Conservation (phyloP, 1,284 basidiomycete species). For the Trichosporon sp. region DNA sequence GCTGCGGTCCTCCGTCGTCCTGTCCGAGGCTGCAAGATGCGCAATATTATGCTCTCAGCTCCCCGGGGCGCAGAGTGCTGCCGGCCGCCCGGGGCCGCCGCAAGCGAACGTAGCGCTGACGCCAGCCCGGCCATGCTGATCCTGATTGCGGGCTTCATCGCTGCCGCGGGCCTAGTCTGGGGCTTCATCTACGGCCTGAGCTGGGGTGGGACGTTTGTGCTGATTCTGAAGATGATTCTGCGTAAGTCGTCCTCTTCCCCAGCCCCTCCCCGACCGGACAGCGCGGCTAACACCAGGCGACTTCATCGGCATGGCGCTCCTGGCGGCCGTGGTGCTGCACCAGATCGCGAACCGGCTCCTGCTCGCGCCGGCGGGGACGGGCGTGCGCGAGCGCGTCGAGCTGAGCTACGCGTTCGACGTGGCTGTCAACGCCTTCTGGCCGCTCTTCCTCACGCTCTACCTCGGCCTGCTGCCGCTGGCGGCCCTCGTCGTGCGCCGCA, state of each 20-base stretch:
- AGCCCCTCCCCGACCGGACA: no score
- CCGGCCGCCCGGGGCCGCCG: no score
- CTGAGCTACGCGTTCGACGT: conserved; percentile 94
- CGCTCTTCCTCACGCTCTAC: conserved; percentile 80
- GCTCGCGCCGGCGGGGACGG: conserved; percentile 61
- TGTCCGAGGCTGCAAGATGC: not conserved
- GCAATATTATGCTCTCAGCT: not conserved
- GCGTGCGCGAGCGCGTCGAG: conserved; percentile 68
- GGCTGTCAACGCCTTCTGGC: conserved; percentile 92
- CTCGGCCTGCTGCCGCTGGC: conserved; percentile 77
- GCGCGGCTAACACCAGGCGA: conserved; percentile 53
- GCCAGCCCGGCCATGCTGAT: conserved; percentile 74
- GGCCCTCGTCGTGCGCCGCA: conserved; percentile 71
- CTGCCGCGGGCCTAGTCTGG: conserved; percentile 77
- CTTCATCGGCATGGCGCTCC: conserved; percentile 68
- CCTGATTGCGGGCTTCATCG: conserved; percentile 64
- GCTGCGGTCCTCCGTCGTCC: no score
- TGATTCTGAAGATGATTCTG: conserved; percentile 74
- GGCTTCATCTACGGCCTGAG: conserved; percentile 71
- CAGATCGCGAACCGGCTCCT: conserved; percentile 69
- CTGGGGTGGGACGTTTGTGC: conserved; percentile 56
- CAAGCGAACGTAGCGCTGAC: no score
- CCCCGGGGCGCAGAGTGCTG: no score
- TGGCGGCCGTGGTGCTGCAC: conserved; percentile 75
- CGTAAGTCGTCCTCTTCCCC: conserved; percentile 47